phyloP scores from a whole-genome alignment of 106 monocot species.

The Vanilla planifolia region DNA sequence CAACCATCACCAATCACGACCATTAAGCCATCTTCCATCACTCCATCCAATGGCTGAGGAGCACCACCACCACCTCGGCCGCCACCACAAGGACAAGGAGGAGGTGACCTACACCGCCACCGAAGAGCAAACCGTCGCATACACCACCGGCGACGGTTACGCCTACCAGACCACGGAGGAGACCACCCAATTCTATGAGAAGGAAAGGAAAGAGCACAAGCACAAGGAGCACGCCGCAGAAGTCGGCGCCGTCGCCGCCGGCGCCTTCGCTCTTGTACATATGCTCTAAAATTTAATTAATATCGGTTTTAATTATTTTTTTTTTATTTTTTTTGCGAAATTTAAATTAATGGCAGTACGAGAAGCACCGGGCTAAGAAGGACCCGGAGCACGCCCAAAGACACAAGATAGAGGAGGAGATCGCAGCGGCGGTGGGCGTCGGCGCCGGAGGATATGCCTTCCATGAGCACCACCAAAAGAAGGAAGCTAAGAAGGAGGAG shows the following conservation, averaged over 20 bases:
- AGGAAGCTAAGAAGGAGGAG: constrained; percentile 40
- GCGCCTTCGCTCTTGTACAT: constrained; percentile 32
- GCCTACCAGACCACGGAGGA: not conserved
- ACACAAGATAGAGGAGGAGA: constrained; percentile 77
- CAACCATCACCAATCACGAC: not conserved
- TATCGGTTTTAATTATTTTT: not conserved
- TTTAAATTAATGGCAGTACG: constrained; percentile 31
- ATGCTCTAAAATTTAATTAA: not conserved
- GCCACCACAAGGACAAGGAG: constrained; percentile 32
- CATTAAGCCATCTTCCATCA: not conserved
- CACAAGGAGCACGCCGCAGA: constrained; percentile 56
- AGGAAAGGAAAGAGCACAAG: constrained; percentile 48
- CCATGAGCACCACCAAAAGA: constrained; percentile 72
- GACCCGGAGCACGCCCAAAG: constrained; percentile 60
- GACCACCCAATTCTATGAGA: constrained; percentile 16
- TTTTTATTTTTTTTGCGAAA: not conserved
- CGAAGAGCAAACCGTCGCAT: not conserved
- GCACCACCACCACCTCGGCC: constrained; percentile 22
- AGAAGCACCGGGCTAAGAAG: constrained; percentile 74
- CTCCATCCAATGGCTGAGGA: constrained; percentile 40
- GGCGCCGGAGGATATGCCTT: constrained; percentile 52
- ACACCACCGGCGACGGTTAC: constrained; percentile 12
- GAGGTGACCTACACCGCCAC: not conserved
- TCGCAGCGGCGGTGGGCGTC: constrained; percentile 33
- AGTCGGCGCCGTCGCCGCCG: constrained; percentile 49